These are phyloP conservation scores for Termitomyces sp. DNA, from an alignment of 768 basidiomycete species.

Conservation along the genomic window DNA sequence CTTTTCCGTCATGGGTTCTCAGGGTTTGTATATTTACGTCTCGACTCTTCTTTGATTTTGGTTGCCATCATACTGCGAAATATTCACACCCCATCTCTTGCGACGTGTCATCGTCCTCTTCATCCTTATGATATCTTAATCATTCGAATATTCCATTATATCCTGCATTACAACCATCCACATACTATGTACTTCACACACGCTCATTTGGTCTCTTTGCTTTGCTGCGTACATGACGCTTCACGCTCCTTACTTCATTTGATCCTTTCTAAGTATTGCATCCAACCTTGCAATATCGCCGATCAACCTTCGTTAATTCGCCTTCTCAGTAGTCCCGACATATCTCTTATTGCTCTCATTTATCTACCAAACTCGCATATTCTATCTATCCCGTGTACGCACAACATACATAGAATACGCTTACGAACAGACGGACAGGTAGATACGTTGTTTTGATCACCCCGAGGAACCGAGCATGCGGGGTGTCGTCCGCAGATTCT, in stretches of 20 bases:
- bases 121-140: background rate
- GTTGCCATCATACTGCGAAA: background rate
- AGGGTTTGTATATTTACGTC: background rate
- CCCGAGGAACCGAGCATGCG: background rate
- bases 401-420: background rate
- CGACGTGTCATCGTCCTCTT: background rate
- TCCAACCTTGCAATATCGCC: background rate
- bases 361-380: slow-evolving; percentile 1
- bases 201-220: slow-evolving; percentile 9
- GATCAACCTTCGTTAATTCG: background rate
- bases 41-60: background rate
- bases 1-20: background rate
- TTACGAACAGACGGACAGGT: background rate
- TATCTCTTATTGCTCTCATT: slow-evolving; percentile 9
- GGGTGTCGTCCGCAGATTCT: background rate
- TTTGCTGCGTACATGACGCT: slow-evolving; percentile 6
- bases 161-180: background rate
- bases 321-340: background rate
- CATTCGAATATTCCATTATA: background rate
- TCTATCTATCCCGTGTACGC: background rate
- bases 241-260: slow-evolving; percentile 12
- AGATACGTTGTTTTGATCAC: background rate
- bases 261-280: background rate
- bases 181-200: slow-evolving; percentile 7
- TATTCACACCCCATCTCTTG: background rate